Conservation (phyloP, 2,329 filamentous ascomycete genomes). For the Beauveria sp. region DNA sequence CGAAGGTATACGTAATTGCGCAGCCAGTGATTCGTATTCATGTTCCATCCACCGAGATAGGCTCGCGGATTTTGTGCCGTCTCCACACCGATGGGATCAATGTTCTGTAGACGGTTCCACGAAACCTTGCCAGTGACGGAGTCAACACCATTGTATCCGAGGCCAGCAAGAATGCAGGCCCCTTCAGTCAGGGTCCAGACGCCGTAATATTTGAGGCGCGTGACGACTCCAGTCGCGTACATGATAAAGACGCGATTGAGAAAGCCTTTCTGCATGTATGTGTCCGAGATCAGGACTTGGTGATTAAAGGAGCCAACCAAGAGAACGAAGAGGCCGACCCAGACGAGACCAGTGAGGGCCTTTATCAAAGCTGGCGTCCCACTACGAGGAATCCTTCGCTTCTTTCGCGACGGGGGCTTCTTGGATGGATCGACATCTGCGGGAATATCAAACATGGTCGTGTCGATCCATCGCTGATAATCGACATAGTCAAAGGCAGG, state of each 20-base stretch:
- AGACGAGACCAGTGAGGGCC: constrained; percentile 62
- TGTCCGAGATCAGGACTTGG: constrained; percentile 54
- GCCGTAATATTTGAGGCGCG: constrained; percentile 90
- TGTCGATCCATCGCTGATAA: constrained; percentile 87
- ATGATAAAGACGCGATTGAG: constrained; percentile 67
- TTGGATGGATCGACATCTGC: constrained; percentile 75
- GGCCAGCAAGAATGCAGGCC: constrained; percentile 83
- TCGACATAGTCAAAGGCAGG: constrained; percentile 93
- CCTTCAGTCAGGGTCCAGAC: constrained; percentile 93
- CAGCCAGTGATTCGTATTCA: constrained; percentile 96
- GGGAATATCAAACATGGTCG: constrained; percentile 86
- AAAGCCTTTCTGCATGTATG: constrained; percentile 62
- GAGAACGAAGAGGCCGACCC: constrained; percentile 72
- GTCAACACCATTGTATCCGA: constrained; percentile 92
- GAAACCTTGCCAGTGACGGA: constrained; percentile 74
- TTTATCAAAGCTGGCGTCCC: constrained; percentile 78
- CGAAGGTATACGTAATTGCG: constrained; percentile 93
- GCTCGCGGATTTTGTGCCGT: constrained; percentile 87
- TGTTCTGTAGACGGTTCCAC: constrained; percentile 85
- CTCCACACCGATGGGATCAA: constrained; percentile 80
- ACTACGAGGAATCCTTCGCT: constrained; percentile 86
- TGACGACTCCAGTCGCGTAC: constrained; percentile 75
- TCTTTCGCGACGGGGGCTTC: constrained; percentile 77
- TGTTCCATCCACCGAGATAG: constrained; percentile 92
- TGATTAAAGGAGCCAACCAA: constrained; percentile 61